Percentiles rank a stretch among this genome's conserved stretches.
These are phyloP conservation scores for Paramecium octaurelia DNA, from an alignment of 73 alveolate species.

Conservation along the genomic window DNA sequence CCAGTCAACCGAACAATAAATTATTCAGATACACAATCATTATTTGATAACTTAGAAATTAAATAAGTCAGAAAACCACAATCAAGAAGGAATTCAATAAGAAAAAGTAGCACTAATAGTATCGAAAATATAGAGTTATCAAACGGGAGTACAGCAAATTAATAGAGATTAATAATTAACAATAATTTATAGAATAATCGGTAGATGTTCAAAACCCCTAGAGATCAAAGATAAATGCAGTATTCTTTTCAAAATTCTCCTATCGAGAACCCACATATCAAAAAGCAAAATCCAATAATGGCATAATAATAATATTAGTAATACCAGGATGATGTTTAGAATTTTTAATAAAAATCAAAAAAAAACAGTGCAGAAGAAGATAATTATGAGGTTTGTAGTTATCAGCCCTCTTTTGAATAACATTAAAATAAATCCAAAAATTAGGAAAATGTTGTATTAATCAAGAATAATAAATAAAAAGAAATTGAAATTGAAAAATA, in stretches of 20 bases:
- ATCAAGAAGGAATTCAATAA: neutral
- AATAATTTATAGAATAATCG: neutral
- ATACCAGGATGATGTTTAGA: neutral
- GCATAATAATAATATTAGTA: too few relatives aligned
- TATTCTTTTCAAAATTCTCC: neutral
- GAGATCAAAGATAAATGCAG: neutral
- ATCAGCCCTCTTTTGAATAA: neutral
- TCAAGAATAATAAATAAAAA: neutral
- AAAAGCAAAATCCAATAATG: neutral
- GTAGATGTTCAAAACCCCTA: neutral
- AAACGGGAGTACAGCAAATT: neutral
- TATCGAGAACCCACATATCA: neutral
- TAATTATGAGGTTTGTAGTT: neutral
- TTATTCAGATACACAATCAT: neutral
- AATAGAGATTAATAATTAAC: neutral
- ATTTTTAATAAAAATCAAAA: neutral
- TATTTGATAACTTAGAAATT: neutral
- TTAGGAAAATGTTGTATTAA: neutral
- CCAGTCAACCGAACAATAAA: neutral
- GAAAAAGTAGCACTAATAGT: slow-evolving; percentile 11
- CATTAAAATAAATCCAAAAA: neutral
- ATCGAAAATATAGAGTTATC: neutral
- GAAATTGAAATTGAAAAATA: neutral
- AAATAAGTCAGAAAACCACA: neutral
- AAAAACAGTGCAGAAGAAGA: neutral